A percentile compares a stretch with the other conserved stretches of the same genome.
phyloP scores from a whole-genome alignment of 2,329 filamentous ascomycete species.

The Botrytis tulipae region DNA sequence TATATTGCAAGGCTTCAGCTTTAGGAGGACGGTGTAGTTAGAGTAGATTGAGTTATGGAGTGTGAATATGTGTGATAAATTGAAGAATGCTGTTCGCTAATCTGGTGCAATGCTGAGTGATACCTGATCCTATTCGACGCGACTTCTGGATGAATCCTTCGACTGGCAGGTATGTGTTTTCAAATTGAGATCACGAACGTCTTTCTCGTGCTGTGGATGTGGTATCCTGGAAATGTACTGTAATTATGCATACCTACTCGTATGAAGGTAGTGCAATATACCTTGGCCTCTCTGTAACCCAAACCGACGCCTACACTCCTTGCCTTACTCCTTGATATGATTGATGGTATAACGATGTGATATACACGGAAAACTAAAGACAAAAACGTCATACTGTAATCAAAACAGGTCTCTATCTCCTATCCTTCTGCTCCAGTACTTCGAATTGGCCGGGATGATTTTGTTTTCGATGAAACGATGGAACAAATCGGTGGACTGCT shows the following conservation, averaged over 20 bases:
- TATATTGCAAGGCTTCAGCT: not conserved
- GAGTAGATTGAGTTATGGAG: conserved; percentile 7
- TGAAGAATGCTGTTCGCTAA: not conserved
- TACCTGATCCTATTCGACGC: not conserved
- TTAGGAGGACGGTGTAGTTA: conserved; percentile 19
- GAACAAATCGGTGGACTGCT: not conserved
- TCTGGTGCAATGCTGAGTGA: not conserved
- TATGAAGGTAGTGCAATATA: conserved; percentile 11
- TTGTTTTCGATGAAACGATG: not conserved
- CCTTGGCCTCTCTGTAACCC: not conserved
- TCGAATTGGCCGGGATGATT: not conserved
- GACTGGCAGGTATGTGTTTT: not conserved
- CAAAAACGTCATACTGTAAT: not conserved
- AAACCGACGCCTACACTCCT: conserved; percentile 12
- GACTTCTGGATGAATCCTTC: not conserved
- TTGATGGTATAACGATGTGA: conserved; percentile 10
- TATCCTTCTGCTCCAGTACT: not conserved
- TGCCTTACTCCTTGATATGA: conserved; percentile 6
- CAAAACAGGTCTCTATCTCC: conserved; percentile 9
- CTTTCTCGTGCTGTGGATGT: not conserved
- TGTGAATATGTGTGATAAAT: conserved; percentile 9
- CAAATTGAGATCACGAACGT: not conserved
- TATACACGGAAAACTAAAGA: conserved; percentile 4
- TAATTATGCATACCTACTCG: conserved; percentile 13
- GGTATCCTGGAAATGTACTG: conserved; percentile 13